Conservation (phyloP, 2,329 filamentous ascomycete genomes). For the Scleromitrula shiraiana region DNA sequence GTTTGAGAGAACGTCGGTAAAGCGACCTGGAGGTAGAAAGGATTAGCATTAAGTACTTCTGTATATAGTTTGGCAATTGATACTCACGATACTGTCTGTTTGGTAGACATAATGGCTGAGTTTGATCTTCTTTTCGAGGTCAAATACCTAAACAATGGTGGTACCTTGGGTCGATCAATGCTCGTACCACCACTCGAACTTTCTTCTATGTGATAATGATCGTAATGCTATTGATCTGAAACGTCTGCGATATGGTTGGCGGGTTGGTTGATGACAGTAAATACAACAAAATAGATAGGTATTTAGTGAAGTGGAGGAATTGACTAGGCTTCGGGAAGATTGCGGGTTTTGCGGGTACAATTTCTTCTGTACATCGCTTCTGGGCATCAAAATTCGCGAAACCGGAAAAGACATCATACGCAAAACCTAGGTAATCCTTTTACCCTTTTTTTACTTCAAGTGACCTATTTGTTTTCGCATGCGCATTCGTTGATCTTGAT, state of each 20-base stretch:
- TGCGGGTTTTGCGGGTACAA: slow-evolving; percentile 2
- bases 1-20: slow-evolving; percentile 87
- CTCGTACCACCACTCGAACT: not conserved
- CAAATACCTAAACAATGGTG: not conserved
- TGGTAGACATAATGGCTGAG: slow-evolving; percentile 28
- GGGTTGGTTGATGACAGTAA: not conserved
- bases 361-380: not conserved
- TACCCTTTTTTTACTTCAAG: too few species aligned
- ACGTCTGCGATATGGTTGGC: not conserved
- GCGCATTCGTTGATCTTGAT: not conserved
- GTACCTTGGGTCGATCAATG: not conserved
- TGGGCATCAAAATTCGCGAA: slow-evolving; percentile 9
- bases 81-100: slow-evolving; percentile 29
- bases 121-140: not conserved
- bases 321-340: slow-evolving; percentile 5
- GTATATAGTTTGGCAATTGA: not conserved
- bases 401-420: slow-evolving; percentile 8
- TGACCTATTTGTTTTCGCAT: slow-evolving; percentile 8
- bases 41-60: not conserved
- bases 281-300: too few species aligned
- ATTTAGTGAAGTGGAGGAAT: slow-evolving; percentile 7
- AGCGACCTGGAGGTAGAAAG: slow-evolving; percentile 48
- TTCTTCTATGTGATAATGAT: not conserved
- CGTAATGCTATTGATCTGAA: not conserved
- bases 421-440: not conserved